Base-by-base conservation (phyloP, 1,284 basidiomycete genomes). In the Schizophyllum amplum region DNA sequence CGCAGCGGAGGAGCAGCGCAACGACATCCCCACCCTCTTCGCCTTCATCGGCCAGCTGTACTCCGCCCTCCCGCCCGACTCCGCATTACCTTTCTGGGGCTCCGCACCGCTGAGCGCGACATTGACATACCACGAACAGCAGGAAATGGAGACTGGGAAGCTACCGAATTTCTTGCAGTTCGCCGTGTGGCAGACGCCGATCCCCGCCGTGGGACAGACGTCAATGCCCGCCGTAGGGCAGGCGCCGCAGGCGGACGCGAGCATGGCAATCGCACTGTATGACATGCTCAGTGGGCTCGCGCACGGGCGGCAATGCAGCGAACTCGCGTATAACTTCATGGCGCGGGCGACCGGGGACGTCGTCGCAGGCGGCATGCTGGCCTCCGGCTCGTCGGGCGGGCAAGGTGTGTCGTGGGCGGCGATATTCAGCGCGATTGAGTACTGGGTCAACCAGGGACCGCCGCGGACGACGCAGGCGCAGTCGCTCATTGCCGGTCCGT, bases 221-320 rank as follows among this genome's bases (percentile, higher is more conserved):
- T 87, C 94, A 61, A 76, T 80, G 4, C 48, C 48, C 3, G 11
- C 48, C 21, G 21, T 22, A 3, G 48, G 21, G 48, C 48, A 50
- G 48, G 11, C 11, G n/a, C 48, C 48, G 48, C 24, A 21, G 15
- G 82, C 88, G 53, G 86, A 92, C 58, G 69, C 81, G 5, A 82
- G 82, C 5, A 86, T 92, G 77, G 78, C 86, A 21, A 84, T 83
- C 62, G 88, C 92, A 0, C 75, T 94, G 58, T 95, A 92, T 69
- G 89, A 94, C 61, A 93, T 96, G 91, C 74, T 96, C 21, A 75
- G 82, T 4, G 92, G 93, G n/a, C 77, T 96, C 22, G 83, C 92
- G 0, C 86, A 86, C 52, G 94, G 94, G 0, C 84, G 89, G 50
- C 83, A 86, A 57, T 92, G 91, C 64, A 92, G 90, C 61, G 88